Evolutionary conservation across 192 early-diverging fungal species (phyloP), one percentile per base, ranked within the genome.

Genomic region (Blastocladiella britannica): DNA sequence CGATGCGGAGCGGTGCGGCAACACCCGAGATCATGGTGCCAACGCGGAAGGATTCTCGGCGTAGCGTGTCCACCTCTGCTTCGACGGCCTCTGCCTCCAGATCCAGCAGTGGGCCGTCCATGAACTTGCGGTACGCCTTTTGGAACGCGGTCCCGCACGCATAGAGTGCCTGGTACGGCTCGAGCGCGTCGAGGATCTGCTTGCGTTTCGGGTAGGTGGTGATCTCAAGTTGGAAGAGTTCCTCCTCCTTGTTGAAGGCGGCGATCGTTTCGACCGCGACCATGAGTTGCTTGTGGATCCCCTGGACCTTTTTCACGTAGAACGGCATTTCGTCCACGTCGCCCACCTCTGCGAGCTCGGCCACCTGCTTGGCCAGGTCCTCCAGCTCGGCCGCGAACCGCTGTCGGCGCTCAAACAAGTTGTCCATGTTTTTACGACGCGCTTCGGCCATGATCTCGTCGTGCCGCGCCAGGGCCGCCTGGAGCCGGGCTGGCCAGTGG

Each of bases 1-100:
- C 96, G 0, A 94, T 91, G 4, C 85, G 86, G 73, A 97, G 97
- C 64, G 89, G 85, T 12, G 91, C 80, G 85, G 94, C 91, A 53
- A 86, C 83, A 72, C 78, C 87, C 18, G 89, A 87, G 80, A 97
- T 81, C 58, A 89, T 83, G 65, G 91, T 94, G 22, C 85, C 87
- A 29, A 79, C 76, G 52, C 69, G 66, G 23, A 94, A 64, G 25
- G 94, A 74, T n/a, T 70, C 70, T 62, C 97, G 89, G 52, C 97
- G 76, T 57, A 77, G 80, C 63, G 82, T 81, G 54, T 89, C 83
- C 6, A 93, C 71, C 68, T 91, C 93, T 58, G 92, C 84, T 55
- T 90, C 89, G 0, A 83, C 86, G 28, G 87, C 78, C 8, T 83
- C 71, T 18, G 80, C 67, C 91, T 93, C 97, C 25, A 78, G 66